Evolutionary conservation across 305 asterid species (phyloP), one percentile per base, ranked within the genome.

Genomic region (Lippia alba): DNA sequence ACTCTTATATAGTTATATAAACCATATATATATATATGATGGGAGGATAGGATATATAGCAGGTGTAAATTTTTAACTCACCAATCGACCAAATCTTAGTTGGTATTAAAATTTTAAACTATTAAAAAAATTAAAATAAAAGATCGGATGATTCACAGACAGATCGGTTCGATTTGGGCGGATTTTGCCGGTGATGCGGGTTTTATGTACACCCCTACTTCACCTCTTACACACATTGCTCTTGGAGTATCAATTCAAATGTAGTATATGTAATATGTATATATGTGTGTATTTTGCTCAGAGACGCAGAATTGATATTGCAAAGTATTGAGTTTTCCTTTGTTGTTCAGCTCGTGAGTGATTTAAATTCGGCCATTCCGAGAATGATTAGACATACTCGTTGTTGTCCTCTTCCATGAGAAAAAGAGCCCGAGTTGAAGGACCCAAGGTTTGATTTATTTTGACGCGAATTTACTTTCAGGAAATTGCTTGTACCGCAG

Each of bases 361-460:
- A 58, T 72, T 53, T 36, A 45, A 51, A 56, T 66, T 73, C 39
- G 56, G 72, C 34, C 46, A 50, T 55, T 20, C 18, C 36, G 12
- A 56, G 14, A 49, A 40, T 16, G 53, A 64, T 76, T 50, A n/a
- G 58, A 36, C 15, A 8, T 15, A 50, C 39, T 12, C 55, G 59
- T 34, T 71, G 41, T 66, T 49, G 18, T 30, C 65, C 53, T 69
- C 65, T 69, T 63, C 76, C 61, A 82, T 73, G 80, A 73, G 79
- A 81, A 78, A 82, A 73, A 76, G 80, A 57, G 64, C 69, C 66
- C 73, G 83, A 46, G 62, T 70, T 60, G 5, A 61, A 18, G 75
- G 65, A 57, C 74, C 81, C 61, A 54, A 76, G 86, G 86, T 82
- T 17, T 56, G 69, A 11, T 62, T 56, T 62, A 11, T 45, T 41